phyloP scores from a whole-genome alignment of 345 rosid species.

The Arabis alpina region DNA sequence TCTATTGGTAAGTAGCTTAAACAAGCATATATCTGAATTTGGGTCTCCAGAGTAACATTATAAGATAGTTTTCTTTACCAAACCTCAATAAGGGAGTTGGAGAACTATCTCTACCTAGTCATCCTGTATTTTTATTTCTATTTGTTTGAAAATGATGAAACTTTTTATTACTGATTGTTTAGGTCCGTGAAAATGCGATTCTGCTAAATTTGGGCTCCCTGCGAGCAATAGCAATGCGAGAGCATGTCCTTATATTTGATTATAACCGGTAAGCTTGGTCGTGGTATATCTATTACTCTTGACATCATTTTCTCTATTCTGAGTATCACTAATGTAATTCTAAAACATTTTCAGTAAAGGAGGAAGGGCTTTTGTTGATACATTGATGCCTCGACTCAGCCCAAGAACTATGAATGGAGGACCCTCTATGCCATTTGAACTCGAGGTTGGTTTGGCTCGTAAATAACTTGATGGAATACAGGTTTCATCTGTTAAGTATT shows the following conservation, averaged over 20 bases:
- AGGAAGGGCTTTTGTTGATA: constrained; percentile 86
- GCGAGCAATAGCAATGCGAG: constrained; percentile 90
- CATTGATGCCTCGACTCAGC: constrained; percentile 80
- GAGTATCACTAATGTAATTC: neutral
- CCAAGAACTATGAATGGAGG: constrained; percentile 74
- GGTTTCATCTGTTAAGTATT: too few relatives aligned
- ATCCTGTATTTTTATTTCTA: neutral
- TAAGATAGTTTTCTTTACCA: neutral
- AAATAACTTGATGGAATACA: constrained; percentile 1
- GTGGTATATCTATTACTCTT: neutral
- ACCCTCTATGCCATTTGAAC: constrained; percentile 90
- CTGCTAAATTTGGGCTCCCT: constrained; percentile 85
- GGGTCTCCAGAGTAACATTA: neutral
- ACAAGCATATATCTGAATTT: neutral
- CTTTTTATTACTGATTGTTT: constrained; percentile 16
- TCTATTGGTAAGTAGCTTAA: constrained; percentile 59
- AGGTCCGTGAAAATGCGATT: constrained; percentile 93
- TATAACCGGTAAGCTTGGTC: constrained; percentile 64
- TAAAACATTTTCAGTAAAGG: constrained; percentile 62
- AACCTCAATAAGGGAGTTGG: neutral
- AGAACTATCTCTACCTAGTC: constrained; percentile 6
- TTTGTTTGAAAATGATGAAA: constrained; percentile 1
- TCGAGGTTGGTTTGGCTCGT: constrained; percentile 67
- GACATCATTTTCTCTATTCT: neutral
- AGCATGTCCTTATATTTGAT: constrained; percentile 79